Base-by-base conservation (phyloP, 1,284 basidiomycete species). In the Paramarasmius palmivorus region DNA sequence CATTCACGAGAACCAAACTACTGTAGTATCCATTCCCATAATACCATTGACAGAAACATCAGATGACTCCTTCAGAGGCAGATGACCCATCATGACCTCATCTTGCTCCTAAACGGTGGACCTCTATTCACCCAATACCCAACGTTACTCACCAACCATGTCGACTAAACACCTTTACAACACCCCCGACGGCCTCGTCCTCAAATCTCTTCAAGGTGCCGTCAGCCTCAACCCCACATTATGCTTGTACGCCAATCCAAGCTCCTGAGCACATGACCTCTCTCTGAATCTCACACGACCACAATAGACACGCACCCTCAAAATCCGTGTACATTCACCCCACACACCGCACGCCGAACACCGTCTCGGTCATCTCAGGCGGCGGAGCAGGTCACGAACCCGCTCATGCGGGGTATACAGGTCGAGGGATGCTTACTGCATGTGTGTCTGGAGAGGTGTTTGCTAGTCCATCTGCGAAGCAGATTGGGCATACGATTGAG, bases 331-430 rank as follows among this genome's bases (percentile, higher is more conserved):
- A 73, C 61, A 61, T 71, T 45, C 61, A 67, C n/a, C 62, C 68
- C 51, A 64, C 25, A 2, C 26, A 23, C 25, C 70, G 4, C 63
- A 65, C 9, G 55, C 63, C 23, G 19, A 61, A 68, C 37, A 68
- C 68, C 20, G 83, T 87, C 2, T 73, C 81, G 7, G 67, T 88
- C 47, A 74, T 88, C 37, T 80, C 80, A 20, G 87, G 86, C 2
- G 86, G 87, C 22, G 86, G 87, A 14, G 80, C 81, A 38, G 86
- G 86, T 5, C 86, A 89, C 61, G 86, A 89, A 65, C 86, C 86
- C n/a, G 81, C 84, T 0, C 77, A 83, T 63, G 78, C 78, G n/a
- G 77, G 76, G 0, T 78, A 77, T 58, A 82, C 82, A 3, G 84
- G 84, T 2, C 59, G 68, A 12, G 83, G 84, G n/a, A 81, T 88